Percentiles rank a stretch among this genome's conserved stretches.
These are phyloP conservation scores for Tolypocladium inflatum DNA, from an alignment of 2,329 filamentous ascomycete species.

Conservation along the genomic window DNA sequence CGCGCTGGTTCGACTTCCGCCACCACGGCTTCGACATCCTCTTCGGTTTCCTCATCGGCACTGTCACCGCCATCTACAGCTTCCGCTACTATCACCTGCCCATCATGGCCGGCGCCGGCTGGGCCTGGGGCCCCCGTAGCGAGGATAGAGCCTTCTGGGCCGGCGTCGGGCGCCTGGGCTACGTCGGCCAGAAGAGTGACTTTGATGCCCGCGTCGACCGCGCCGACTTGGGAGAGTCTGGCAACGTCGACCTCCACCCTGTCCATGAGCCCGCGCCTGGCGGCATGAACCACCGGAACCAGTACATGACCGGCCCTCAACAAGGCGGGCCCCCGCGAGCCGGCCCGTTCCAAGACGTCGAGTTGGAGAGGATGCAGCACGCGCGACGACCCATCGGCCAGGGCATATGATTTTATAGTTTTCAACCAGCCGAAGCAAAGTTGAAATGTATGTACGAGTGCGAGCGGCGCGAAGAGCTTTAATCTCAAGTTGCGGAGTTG, in stretches of 20 bases:
- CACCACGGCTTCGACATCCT: conserved; percentile 92
- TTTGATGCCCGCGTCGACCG: conserved; percentile 10
- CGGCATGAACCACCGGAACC: conserved; percentile 7
- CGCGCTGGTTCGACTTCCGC: conserved; percentile 78
- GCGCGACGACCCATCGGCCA: background rate
- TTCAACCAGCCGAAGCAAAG: background rate
- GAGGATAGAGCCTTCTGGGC: conserved; percentile 68
- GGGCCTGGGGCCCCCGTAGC: conserved; percentile 79
- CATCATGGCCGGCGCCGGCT: conserved; percentile 64
- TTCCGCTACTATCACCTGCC: conserved; percentile 85
- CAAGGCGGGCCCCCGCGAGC: background rate
- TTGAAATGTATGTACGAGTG: background rate
- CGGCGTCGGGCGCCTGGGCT: conserved; percentile 54
- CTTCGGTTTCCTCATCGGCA: conserved; percentile 73
- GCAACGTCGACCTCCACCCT: conserved; percentile 9
- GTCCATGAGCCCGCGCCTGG: conserved; percentile 1
- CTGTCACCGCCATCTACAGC: conserved; percentile 58
- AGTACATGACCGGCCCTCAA: background rate
- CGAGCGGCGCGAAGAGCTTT: background rate
- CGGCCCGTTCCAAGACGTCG: conserved; percentile 20
- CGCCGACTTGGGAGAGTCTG: conserved; percentile 15
- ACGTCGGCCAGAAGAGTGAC: conserved; percentile 33
- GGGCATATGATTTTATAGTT: background rate
- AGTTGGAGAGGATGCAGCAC: conserved; percentile 14
- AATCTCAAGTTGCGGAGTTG: background rate